Evolutionary conservation across 345 rosid genomes (phyloP).

Genomic region (Corchorus olitorius): DNA sequence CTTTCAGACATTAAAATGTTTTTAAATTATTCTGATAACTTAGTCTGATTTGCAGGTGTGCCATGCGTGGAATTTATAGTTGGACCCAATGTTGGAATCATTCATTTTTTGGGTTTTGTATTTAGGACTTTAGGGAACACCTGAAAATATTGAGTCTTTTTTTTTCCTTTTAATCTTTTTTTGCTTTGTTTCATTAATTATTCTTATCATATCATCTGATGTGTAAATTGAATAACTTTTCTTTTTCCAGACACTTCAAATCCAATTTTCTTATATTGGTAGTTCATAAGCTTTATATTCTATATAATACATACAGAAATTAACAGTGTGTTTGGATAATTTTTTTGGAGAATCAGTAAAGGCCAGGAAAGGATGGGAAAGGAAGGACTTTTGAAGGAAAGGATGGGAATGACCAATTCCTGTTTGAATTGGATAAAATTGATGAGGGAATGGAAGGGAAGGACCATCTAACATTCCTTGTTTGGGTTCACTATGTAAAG

Average conservation of each 20-base stretch:
- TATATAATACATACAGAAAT: background rate
- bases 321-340: too few species aligned
- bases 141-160: background rate
- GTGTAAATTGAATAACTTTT: background rate
- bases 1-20: background rate
- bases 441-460: too few species aligned
- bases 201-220: background rate
- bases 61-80: slow-evolving; percentile 21
- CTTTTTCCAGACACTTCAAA: background rate
- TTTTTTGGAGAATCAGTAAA: too few species aligned
- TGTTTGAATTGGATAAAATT: too few species aligned
- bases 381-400: too few species aligned
- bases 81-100: background rate
- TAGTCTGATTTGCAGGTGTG: background rate
- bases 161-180: background rate
- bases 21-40: background rate
- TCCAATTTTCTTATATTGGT: too few species aligned
- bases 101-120: background rate
- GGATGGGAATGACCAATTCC: too few species aligned
- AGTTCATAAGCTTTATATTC: too few species aligned
- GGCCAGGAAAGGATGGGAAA: too few species aligned
- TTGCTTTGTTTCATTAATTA: background rate
- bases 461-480: too few species aligned
- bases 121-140: slow-evolving; percentile 2
- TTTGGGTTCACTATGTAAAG: too few species aligned